Percentiles rank a stretch among this genome's conserved stretches.
Conservation (phyloP, 2,329 filamentous ascomycete genomes). For the Plenodomus lindquistii region DNA sequence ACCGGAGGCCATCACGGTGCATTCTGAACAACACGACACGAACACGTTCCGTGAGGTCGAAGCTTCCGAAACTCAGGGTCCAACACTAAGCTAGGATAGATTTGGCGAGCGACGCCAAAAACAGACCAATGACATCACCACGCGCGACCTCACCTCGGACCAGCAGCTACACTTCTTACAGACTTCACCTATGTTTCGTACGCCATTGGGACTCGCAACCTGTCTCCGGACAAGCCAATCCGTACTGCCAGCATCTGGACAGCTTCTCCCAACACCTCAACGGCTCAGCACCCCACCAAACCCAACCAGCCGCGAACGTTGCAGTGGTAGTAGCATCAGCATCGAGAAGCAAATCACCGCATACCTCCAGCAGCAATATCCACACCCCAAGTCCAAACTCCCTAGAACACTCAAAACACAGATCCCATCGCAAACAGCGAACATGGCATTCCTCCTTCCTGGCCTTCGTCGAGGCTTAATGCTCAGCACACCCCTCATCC, state of each 20-base stretch:
- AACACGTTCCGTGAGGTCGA: constrained; percentile 20
- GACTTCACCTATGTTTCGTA: constrained; percentile 17
- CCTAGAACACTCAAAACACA: neutral
- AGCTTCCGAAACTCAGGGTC: constrained; percentile 29
- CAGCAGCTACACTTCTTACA: constrained; percentile 5
- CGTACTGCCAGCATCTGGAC: neutral
- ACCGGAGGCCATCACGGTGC: constrained; percentile 24
- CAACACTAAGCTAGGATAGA: constrained; percentile 8
- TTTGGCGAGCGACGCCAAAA: neutral
- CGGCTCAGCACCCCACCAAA: constrained; percentile 1
- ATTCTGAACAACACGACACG: neutral
- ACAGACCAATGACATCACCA: constrained; percentile 43
- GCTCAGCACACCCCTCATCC: constrained; percentile 41
- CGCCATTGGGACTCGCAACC: constrained; percentile 13
- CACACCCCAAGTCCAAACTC: neutral
- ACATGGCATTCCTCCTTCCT: constrained; percentile 48
- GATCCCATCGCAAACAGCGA: constrained; percentile 3
- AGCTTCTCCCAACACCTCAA: constrained; percentile 1
- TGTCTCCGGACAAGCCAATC: neutral
- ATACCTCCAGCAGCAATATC: constrained; percentile 26
- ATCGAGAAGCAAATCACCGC: constrained; percentile 20
- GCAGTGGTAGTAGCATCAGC: constrained; percentile 1
- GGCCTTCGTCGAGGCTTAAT: constrained; percentile 45
- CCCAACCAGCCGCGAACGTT: neutral
- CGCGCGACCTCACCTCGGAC: constrained; percentile 6